phyloP scores from a whole-genome alignment of 2,329 filamentous ascomycete genomes.

The Aureobasidium uvarum region DNA sequence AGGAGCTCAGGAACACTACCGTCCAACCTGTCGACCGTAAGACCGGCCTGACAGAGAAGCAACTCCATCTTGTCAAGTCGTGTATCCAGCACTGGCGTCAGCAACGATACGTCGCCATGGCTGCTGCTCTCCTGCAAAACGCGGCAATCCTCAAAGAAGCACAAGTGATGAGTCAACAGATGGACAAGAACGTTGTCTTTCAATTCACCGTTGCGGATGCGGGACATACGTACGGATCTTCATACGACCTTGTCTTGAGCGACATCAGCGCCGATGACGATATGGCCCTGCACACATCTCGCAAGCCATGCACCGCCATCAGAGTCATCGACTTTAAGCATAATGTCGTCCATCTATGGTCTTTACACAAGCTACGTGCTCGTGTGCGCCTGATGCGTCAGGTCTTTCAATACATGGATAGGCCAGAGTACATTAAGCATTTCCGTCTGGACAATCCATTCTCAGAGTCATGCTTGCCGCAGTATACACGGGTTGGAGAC shows the following conservation, averaged over 20 bases:
- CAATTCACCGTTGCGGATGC: constrained; percentile 90
- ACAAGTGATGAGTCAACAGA: constrained; percentile 95
- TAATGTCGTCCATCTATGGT: constrained; percentile 87
- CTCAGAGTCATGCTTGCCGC: constrained; percentile 81
- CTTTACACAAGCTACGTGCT: constrained; percentile 83
- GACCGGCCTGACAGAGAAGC: constrained; percentile 66
- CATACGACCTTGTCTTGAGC: constrained; percentile 94
- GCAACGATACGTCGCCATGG: constrained; percentile 88
- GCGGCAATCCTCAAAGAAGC: constrained; percentile 89
- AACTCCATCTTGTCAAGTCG: constrained; percentile 67
- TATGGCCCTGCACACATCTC: constrained; percentile 64
- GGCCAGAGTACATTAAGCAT: constrained; percentile 91
- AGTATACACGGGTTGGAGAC: constrained; percentile 90
- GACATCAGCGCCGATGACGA: constrained; percentile 82
- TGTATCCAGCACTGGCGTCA: constrained; percentile 74
- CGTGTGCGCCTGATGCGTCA: constrained; percentile 91
- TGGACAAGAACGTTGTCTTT: constrained; percentile 89
- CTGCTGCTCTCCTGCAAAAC: constrained; percentile 84
- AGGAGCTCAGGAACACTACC: constrained; percentile 63
- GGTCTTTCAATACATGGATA: constrained; percentile 93
- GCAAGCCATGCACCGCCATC: constrained; percentile 87
- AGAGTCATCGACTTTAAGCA: constrained; percentile 89
- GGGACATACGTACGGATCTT: constrained; percentile 85
- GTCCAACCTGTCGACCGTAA: constrained; percentile 50
- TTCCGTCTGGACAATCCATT: constrained; percentile 93